Conservation (phyloP, 768 basidiomycete species). For the Boletus pseudo-olivaceus region DNA sequence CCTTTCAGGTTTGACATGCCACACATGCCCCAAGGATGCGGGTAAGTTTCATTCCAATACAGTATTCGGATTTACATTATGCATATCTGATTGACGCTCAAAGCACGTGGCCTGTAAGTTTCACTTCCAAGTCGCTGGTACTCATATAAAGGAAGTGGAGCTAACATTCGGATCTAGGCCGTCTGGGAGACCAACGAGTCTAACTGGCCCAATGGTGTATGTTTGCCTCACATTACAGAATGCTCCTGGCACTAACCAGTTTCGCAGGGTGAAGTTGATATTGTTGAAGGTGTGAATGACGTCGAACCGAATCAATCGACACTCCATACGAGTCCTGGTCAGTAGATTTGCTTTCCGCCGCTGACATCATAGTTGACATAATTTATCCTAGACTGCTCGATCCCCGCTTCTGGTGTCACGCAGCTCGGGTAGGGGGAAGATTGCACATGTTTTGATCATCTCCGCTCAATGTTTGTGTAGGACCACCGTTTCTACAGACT, state of each 20-base stretch:
- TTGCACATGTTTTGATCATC: too few species aligned
- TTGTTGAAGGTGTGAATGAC: conserved; percentile 47
- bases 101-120: conserved; percentile 37
- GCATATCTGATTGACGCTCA: neutral
- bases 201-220: conserved; percentile 27
- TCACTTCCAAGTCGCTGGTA: neutral
- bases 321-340: conserved; percentile 54
- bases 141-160: conserved; percentile 5
- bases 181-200: conserved; percentile 26
- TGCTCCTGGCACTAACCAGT: neutral
- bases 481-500: conserved; percentile 20
- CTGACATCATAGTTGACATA: neutral
- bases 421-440: conserved; percentile 24
- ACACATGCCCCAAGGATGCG: conserved; percentile 38
- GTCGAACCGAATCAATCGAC: conserved; percentile 48
- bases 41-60: conserved; percentile 16
- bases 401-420: conserved; percentile 18
- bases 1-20: conserved; percentile 29
- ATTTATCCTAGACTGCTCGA: conserved; percentile 22
- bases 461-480: conserved; percentile 9
- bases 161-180: conserved; percentile 19
- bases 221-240: neutral
- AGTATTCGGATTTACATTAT: neutral
- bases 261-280: conserved; percentile 30
- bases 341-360: neutral